These are phyloP conservation scores for Colletotrichum brevisporum DNA, from an alignment of 2,329 filamentous ascomycete genomes.

Conservation along the genomic window DNA sequence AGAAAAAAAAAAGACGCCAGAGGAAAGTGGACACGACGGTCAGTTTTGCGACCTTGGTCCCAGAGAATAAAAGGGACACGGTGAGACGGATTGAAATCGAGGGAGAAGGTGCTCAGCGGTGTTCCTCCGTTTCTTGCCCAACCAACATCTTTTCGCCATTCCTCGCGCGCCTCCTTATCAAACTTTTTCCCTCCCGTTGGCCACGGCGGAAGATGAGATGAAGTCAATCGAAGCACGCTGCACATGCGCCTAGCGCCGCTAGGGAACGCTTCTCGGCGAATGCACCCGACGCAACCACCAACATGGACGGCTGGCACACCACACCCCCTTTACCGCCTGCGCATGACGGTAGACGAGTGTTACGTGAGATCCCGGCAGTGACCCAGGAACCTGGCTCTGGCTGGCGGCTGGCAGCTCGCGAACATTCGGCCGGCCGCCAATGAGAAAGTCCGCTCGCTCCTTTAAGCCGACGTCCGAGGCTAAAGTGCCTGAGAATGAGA, in stretches of 20 bases:
- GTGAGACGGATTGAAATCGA: slow-evolving; percentile 23
- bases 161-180: slow-evolving; percentile 22
- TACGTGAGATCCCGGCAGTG: slow-evolving; percentile 38
- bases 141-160: not conserved
- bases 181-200: slow-evolving; percentile 21
- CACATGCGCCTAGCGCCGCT: slow-evolving; percentile 25
- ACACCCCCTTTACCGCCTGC: slow-evolving; percentile 29
- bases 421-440: slow-evolving; percentile 11
- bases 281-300: slow-evolving; percentile 13
- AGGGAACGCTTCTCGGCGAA: slow-evolving; percentile 31
- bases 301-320: slow-evolving; percentile 16
- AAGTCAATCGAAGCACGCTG: slow-evolving; percentile 40
- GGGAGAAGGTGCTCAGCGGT: not conserved
- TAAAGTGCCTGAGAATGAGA: slow-evolving; percentile 33
- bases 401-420: slow-evolving; percentile 11
- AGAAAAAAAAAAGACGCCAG: slow-evolving; percentile 5
- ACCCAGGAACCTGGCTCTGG: slow-evolving; percentile 36
- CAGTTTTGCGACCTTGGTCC: slow-evolving; percentile 24
- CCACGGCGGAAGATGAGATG: slow-evolving; percentile 31
- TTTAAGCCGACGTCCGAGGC: slow-evolving; percentile 38
- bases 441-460: slow-evolving; percentile 14
- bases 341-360: slow-evolving; percentile 36
- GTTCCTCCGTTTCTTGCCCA: slow-evolving; percentile 14
- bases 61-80: slow-evolving; percentile 40
- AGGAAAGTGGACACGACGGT: slow-evolving; percentile 35